These are phyloP conservation scores for Astragalus glycyphyllos DNA, from an alignment of 306 rosid species.

Conservation along the genomic window DNA sequence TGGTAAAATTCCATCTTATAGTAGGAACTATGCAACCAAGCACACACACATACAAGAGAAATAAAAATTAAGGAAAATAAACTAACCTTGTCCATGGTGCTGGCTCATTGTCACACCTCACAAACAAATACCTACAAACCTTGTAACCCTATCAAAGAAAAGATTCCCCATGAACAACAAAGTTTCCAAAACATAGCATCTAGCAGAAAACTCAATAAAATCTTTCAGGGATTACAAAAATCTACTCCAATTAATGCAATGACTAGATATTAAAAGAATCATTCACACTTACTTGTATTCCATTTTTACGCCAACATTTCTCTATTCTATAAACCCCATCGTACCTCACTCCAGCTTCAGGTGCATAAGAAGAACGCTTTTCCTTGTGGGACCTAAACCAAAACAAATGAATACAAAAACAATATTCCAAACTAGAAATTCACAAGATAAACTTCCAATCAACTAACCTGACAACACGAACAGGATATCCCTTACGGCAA, in stretches of 20 bases:
- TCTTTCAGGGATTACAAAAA: not conserved
- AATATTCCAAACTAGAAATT: not conserved
- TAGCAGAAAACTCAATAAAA: not conserved
- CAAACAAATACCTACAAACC: slow-evolving; percentile 76
- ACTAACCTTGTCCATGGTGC: slow-evolving; percentile 77
- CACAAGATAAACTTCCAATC: not conserved
- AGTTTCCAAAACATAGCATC: not conserved
- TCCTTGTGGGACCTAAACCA: slow-evolving; percentile 71
- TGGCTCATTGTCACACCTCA: slow-evolving; percentile 82
- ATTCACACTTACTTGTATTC: slow-evolving; percentile 64
- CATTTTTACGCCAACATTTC: slow-evolving; percentile 86
- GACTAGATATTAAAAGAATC: not conserved
- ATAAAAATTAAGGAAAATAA: not conserved
- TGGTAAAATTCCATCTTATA: not conserved
- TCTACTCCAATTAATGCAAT: not conserved
- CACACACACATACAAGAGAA: not conserved
- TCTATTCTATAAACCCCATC: slow-evolving; percentile 85
- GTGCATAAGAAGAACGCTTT: slow-evolving; percentile 87
- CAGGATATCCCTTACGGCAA: slow-evolving; percentile 78
- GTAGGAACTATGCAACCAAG: not conserved
- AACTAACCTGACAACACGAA: slow-evolving; percentile 77
- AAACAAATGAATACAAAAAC: not conserved
- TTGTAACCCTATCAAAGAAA: slow-evolving; percentile 60
- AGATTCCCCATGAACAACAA: not conserved
- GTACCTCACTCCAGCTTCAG: slow-evolving; percentile 70